Evolutionary conservation across 163 green algal genomes (phyloP), one percentile per base, ranked within the genome.

Genomic region (Chlamydomonas reinhardtii): DNA sequence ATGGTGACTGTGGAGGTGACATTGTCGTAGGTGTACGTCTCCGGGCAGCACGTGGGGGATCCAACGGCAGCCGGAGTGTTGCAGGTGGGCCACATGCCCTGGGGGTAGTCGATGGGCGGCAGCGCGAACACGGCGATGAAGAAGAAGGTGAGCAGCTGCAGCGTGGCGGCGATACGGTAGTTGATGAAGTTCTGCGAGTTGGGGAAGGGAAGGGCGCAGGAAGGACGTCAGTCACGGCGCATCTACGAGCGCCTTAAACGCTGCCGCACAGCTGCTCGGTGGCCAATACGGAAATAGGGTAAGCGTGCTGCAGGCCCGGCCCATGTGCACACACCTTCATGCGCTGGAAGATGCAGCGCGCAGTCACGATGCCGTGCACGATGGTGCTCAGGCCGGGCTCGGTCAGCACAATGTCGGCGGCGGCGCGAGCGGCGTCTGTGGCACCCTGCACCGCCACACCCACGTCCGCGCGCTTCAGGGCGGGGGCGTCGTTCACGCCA

Each of bases 401-500:
- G 0, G 81, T 87, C 20, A 98, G 94, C 76, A 99, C 95, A 73
- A 98, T 98, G 89, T 99, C 96, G 64, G 96, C 95, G 65, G 96
- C 96, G 66, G 93, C 95, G 76, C 96, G 95, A 0, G 96, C 96
- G 32, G 96, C 96, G 78, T 98, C 96, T 0, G 96, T 99, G 48
- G 96, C 92, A 74, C 94, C 96, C 62, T 88, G 62, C 62, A 98
- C 95, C 24, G 95, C 95, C 82, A 98, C 97, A 77, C 95, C 95
- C 37, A 98, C 94, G 87, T 98, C 95, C 15, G 95, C 96, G 64
- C 91, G 91, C 91, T 98, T 98, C 27, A 98, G 93, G 2, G 95
- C 95, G 39, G 95, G 96, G 9, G 95, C 95, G 82, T 98, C 95
- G 87, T 98, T 98, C 43, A 98, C 95, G 76, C 95, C 95, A 74